Percentiles rank a stretch among this genome's conserved stretches.
These are phyloP conservation scores for Delitschia confertaspora DNA, from an alignment of 495 filamentous ascomycete species.

Conservation along the genomic window DNA sequence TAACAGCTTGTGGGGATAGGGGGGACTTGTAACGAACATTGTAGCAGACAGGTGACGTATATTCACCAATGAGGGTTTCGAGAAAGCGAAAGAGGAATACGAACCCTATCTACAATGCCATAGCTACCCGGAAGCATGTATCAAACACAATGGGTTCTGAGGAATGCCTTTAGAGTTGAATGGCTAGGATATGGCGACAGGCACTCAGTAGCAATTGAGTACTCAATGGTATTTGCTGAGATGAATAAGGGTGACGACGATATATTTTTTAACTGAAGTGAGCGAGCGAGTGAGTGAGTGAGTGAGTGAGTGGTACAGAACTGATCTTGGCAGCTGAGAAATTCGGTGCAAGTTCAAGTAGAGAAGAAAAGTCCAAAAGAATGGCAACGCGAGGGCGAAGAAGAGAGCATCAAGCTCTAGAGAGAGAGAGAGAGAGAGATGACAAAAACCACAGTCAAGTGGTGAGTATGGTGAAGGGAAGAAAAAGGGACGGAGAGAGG, in stretches of 20 bases:
- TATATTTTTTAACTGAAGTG: not conserved
- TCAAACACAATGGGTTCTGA: not conserved
- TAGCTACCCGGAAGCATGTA: not conserved
- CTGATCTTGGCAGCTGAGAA: not conserved
- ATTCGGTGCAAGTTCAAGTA: conserved; percentile 14
- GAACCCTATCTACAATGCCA: conserved; percentile 20
- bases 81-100: conserved; percentile 12
- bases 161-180: not conserved
- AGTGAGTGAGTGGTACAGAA: not conserved
- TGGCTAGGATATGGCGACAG: not conserved
- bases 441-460: no score
- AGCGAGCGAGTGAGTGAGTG: not conserved
- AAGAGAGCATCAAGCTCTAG: conserved; percentile 20
- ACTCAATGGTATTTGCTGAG: not conserved
- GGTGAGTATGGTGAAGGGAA: no score
- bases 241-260: not conserved
- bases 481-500: no score
- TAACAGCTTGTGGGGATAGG: not conserved
- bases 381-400: conserved; percentile 1
- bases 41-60: conserved; percentile 9
- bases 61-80: conserved; percentile 26
- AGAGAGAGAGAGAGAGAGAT: no score
- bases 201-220: not conserved
- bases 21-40: conserved; percentile 12
- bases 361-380: conserved; percentile 12